A percentile compares a stretch with the other conserved stretches of the same genome.
These are phyloP conservation scores for Raddia guianensis DNA, from an alignment of 176 grass and related monocot genomes.

Conservation along the genomic window DNA sequence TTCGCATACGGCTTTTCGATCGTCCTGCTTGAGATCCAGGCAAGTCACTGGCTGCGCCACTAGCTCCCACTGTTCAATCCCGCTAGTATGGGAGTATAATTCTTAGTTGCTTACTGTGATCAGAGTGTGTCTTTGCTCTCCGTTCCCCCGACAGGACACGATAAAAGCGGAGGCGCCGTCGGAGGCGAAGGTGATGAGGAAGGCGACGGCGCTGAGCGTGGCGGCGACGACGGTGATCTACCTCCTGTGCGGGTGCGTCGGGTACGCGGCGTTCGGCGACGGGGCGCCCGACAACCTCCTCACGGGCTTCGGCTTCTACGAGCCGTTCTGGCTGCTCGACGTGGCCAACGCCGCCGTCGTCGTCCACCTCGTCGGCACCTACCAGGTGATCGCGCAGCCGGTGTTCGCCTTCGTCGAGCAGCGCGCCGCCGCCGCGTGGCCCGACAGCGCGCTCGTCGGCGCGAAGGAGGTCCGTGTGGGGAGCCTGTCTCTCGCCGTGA, in stretches of 20 bases:
- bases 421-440: slow-evolving; percentile 44
- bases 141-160: slow-evolving; percentile 54
- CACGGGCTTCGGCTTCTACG: slow-evolving; percentile 92
- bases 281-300: slow-evolving; percentile 71
- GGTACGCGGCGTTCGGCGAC: slow-evolving; percentile 92
- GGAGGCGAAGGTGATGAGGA: slow-evolving; percentile 80
- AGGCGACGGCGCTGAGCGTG: slow-evolving; percentile 68
- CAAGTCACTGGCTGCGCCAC: slow-evolving; percentile 2
- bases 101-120: not conserved
- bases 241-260: slow-evolving; percentile 84
- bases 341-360: slow-evolving; percentile 81
- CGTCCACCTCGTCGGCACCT: slow-evolving; percentile 74
- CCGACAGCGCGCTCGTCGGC: slow-evolving; percentile 38
- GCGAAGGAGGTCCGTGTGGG: slow-evolving; percentile 19
- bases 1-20: slow-evolving; percentile 31
- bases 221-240: slow-evolving; percentile 70
- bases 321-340: slow-evolving; percentile 92
- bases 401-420: slow-evolving; percentile 74
- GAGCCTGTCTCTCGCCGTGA: not conserved
- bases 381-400: slow-evolving; percentile 77
- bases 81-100: not conserved
- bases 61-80: not conserved
- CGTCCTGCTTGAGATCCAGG: slow-evolving; percentile 38
- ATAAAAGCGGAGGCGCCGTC: slow-evolving; percentile 69
- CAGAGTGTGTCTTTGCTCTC: not conserved